Conservation (phyloP, 2,329 filamentous ascomycete species). For the Arthroderma uncinatum region DNA sequence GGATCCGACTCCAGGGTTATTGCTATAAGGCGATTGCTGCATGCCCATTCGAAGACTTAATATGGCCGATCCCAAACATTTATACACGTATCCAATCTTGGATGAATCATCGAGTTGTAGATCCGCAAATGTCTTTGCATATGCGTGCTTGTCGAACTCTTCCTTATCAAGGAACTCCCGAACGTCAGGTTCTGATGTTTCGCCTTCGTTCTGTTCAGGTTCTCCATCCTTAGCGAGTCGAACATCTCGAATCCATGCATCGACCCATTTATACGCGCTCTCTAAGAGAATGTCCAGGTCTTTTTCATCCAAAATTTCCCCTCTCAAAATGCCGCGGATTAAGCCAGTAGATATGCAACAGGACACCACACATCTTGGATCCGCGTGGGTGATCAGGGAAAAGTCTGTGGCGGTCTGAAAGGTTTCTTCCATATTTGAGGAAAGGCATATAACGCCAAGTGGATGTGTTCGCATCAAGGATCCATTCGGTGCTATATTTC, state of each 20-base stretch:
- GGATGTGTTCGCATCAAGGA: conserved; percentile 45
- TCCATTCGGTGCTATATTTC: conserved; percentile 40
- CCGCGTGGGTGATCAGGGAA: conserved; percentile 40
- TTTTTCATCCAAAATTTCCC: conserved; percentile 33
- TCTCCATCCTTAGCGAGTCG: conserved; percentile 13
- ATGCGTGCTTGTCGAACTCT: conserved; percentile 36
- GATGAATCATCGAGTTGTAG: conserved; percentile 37
- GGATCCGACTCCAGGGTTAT: background rate
- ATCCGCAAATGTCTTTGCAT: conserved; percentile 28
- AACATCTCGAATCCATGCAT: conserved; percentile 22
- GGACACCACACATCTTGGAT: conserved; percentile 42
- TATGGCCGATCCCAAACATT: conserved; percentile 41
- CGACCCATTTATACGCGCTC: conserved; percentile 33
- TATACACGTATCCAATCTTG: conserved; percentile 46
- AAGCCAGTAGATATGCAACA: conserved; percentile 41
- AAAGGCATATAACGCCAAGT: conserved; percentile 39
- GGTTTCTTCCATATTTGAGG: conserved; percentile 32
- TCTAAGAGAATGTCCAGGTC: conserved; percentile 36
- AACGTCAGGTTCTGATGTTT: background rate
- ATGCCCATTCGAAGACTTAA: conserved; percentile 38
- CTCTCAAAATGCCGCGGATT: conserved; percentile 37
- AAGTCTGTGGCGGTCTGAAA: conserved; percentile 36
- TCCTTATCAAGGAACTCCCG: conserved; percentile 26
- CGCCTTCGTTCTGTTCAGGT: conserved; percentile 11
- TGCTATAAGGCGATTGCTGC: conserved; percentile 18